Percentiles rank a stretch among this genome's conserved stretches.
Conservation (phyloP, 805 yeast genomes). For the Hanseniaspora pseudoguilliermondii region DNA sequence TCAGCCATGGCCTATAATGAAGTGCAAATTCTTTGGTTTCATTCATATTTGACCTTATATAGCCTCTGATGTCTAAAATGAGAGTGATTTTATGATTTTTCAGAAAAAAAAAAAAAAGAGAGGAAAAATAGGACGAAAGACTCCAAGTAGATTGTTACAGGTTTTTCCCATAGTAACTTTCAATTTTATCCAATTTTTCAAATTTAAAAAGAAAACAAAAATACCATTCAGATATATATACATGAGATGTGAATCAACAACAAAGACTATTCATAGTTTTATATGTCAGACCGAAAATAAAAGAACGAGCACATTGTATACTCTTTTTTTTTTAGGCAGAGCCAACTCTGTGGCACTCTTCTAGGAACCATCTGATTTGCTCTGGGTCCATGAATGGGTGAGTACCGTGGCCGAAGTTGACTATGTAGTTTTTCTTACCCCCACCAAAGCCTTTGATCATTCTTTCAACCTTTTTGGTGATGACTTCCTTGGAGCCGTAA, state of each 20-base stretch:
- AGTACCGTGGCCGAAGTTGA: slow-evolving; percentile 96
- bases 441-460: slow-evolving; percentile 93
- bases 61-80: no score
- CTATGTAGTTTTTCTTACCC: slow-evolving; percentile 79
- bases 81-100: no score
- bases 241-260: no score
- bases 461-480: slow-evolving; percentile 64
- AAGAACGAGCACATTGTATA: not conserved
- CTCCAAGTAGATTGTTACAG: no score
- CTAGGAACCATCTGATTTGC: slow-evolving; percentile 66
- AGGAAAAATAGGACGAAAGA: no score
- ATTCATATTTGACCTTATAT: no score
- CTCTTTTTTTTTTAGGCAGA: slow-evolving; percentile 24
- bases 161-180: no score
- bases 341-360: slow-evolving; percentile 79
- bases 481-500: slow-evolving; percentile 76
- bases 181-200: no score
- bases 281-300: not conserved
- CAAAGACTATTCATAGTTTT: not conserved
- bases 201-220: no score
- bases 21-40: no score
- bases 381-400: slow-evolving; percentile 97
- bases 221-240: not conserved
- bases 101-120: no score
- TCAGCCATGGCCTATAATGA: not conserved